Conservation (phyloP, 352 stramenopile genomes). For the Pythium aristosporum region DNA sequence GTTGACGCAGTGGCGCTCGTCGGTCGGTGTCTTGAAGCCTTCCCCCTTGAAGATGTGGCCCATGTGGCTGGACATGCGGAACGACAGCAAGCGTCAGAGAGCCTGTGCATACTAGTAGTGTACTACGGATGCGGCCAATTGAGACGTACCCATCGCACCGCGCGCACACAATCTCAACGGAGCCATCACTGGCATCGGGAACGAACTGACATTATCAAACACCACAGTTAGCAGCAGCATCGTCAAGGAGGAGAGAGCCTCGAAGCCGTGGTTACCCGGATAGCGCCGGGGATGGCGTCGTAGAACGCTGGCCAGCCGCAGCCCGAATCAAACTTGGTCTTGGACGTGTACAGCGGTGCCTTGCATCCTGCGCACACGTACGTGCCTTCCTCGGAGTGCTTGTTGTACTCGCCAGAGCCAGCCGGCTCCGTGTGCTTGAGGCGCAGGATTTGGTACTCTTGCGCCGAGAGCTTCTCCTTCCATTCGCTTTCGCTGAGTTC, state of each 20-base stretch:
- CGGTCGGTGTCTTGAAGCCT: slow-evolving; percentile 84
- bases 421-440: slow-evolving; percentile 89
- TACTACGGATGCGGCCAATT: background rate
- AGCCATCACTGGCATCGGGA: slow-evolving; percentile 59
- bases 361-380: slow-evolving; percentile 89
- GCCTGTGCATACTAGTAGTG: background rate
- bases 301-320: slow-evolving; percentile 91
- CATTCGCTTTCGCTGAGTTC: slow-evolving; percentile 80
- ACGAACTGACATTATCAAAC: slow-evolving; percentile 38
- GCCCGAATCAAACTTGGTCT: slow-evolving; percentile 89
- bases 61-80: slow-evolving; percentile 64
- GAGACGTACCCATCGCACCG: slow-evolving; percentile 76
- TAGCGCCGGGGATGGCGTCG: slow-evolving; percentile 85
- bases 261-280: slow-evolving; percentile 45
- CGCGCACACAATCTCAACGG: slow-evolving; percentile 87
- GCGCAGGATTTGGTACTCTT: slow-evolving; percentile 86
- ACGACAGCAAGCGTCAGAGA: slow-evolving; percentile 1
- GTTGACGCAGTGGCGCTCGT: slow-evolving; percentile 91
- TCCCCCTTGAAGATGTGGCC: slow-evolving; percentile 91
- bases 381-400: slow-evolving; percentile 79
- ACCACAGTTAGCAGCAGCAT: background rate
- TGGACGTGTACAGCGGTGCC: slow-evolving; percentile 83
- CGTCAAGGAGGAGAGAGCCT: too few species aligned
- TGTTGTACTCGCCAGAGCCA: slow-evolving; percentile 89
- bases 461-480: slow-evolving; percentile 71